phyloP scores from a whole-genome alignment of 306 rosid species.

The Trifolium repens region DNA sequence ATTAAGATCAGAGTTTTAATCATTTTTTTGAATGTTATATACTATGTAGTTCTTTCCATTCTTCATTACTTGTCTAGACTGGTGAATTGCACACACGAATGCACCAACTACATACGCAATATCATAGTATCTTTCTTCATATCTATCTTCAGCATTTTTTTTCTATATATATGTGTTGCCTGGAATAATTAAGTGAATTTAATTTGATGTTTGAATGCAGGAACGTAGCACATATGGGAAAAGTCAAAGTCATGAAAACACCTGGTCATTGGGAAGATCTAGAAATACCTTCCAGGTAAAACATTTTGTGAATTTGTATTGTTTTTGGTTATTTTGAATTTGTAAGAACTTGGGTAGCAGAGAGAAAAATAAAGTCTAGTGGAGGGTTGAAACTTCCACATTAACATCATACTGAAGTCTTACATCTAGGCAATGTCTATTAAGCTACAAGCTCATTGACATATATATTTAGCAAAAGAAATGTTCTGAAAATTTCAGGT shows the following conservation, averaged over 20 bases:
- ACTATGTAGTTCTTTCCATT: neutral
- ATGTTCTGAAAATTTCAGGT: slow-evolving; percentile 4
- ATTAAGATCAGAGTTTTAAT: neutral
- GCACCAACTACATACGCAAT: slow-evolving; percentile 15
- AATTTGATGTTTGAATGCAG: slow-evolving; percentile 50
- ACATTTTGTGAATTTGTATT: slow-evolving; percentile 2
- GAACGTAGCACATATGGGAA: slow-evolving; percentile 80
- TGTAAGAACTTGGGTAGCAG: neutral
- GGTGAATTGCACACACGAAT: neutral
- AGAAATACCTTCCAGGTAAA: slow-evolving; percentile 71
- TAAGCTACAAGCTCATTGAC: neutral
- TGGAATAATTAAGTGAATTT: slow-evolving; percentile 14
- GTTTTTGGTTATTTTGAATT: slow-evolving; percentile 3
- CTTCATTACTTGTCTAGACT: slow-evolving; percentile 28
- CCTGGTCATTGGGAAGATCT: slow-evolving; percentile 74
- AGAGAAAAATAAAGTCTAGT: neutral
- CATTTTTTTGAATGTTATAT: slow-evolving; percentile 25
- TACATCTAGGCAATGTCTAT: neutral
- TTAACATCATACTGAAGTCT: slow-evolving; percentile 4
- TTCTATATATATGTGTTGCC: slow-evolving; percentile 8
- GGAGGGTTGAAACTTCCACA: slow-evolving; percentile 21
- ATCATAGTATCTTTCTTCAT: slow-evolving; percentile 7
- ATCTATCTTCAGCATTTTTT: slow-evolving; percentile 28
- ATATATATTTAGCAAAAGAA: slow-evolving; percentile 24
- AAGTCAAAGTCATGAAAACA: slow-evolving; percentile 70